Evolutionary conservation across 2,329 filamentous ascomycete species (phyloP), one percentile per base, ranked within the genome.

Genomic region (Stachybotrys elegans): DNA sequence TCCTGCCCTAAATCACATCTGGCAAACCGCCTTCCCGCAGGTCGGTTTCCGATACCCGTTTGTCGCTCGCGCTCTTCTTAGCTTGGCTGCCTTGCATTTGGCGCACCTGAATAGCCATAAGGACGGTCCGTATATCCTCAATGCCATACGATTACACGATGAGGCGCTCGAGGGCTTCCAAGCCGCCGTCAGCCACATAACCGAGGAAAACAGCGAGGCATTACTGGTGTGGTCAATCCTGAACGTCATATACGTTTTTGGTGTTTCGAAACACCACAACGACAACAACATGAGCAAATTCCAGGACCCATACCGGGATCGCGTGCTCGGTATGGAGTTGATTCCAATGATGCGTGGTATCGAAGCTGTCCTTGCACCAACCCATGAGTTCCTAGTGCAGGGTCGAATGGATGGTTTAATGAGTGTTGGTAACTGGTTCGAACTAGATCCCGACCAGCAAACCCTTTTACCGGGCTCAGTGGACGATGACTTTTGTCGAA

Each of bases 291-390:
- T 22, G 9, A 16, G 19, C 7, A 8, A 13, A 16, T 35, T 17
- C 19, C 31, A 16, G 13, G n/a, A 56, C 3, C 58, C 54, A 19
- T 45, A 42, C 13, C 48, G 45, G n/a, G 48, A 51, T 14, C 44
- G 43, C 4, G 32, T 51, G 1, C 42, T 55, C 4, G 50, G 51
- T 11, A 25, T 42, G 3, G 53, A 54, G 14, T 51, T 48, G 50
- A 51, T 54, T 17, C 46, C 48, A 4, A 55, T 54, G 50, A 39
- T 51, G 6, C 50, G 46, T 11, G 53, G 52, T 17, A 29, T 54
- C 20, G 36, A 49, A 2, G 50, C 48, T 16, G 38, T 55, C 7
- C 22, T 54, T 5, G 22, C 4, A 3, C 50, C 48, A 3, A 35
- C 40, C 4, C 42, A 51, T 21, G 36, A 43, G 2, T 17, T 17